Conservation (phyloP, 2,329 filamentous ascomycete genomes). For the Talaromyces sp. region DNA sequence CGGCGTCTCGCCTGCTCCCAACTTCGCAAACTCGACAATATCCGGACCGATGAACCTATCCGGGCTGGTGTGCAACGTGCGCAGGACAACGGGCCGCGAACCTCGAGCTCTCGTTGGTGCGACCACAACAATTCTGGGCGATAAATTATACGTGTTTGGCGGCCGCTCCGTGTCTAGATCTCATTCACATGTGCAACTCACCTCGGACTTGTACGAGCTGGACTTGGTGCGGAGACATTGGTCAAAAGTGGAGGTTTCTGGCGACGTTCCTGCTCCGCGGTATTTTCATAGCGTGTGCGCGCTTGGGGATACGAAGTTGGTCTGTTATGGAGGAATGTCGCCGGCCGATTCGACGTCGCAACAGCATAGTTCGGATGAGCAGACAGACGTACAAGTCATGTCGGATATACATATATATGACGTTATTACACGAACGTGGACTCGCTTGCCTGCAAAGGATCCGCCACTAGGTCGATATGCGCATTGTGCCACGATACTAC, state of each 20-base stretch:
- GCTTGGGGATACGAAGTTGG: conserved; percentile 89
- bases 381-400: conserved; percentile 92
- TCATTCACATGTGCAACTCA: conserved; percentile 77
- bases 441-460: conserved; percentile 73
- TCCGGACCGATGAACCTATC: conserved; percentile 59
- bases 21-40: conserved; percentile 26
- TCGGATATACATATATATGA: conserved; percentile 97
- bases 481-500: conserved; percentile 89
- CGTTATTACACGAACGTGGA: conserved; percentile 78
- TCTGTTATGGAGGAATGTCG: conserved; percentile 98
- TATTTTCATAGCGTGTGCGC: conserved; percentile 98
- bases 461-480: conserved; percentile 92
- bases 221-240: conserved; percentile 89
- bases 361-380: conserved; percentile 54
- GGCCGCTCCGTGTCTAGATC: conserved; percentile 82
- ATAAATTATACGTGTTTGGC: conserved; percentile 96
- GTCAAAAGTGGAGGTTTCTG: conserved; percentile 80
- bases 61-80: conserved; percentile 66
- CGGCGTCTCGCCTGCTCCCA: conserved; percentile 22
- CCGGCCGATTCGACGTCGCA: conserved; percentile 55
- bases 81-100: conserved; percentile 83
- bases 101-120: conserved; percentile 90
- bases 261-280: conserved; percentile 82
- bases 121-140: conserved; percentile 89
- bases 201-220: conserved; percentile 87